Evolutionary conservation across 2,329 filamentous ascomycete species (phyloP).

Genomic region (Talaromyces sp.): DNA sequence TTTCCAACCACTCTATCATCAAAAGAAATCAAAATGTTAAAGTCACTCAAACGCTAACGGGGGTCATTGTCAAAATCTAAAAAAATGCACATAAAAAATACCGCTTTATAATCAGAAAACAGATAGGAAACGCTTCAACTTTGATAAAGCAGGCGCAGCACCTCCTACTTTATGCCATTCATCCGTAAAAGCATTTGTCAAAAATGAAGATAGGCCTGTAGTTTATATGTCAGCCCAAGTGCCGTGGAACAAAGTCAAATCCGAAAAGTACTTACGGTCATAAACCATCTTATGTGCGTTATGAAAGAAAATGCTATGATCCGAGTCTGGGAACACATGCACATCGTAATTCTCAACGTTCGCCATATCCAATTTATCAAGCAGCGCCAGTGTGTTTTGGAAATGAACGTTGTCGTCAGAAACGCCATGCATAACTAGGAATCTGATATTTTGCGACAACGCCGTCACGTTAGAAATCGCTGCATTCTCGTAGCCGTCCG

Average conservation of each 20-base stretch:
- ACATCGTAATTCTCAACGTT: constrained; percentile 92
- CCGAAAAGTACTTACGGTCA: constrained; percentile 63
- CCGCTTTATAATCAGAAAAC: neutral
- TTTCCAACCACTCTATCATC: neutral
- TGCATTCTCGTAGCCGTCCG: constrained; percentile 68
- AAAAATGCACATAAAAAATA: neutral
- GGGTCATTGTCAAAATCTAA: neutral
- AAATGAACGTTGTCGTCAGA: constrained; percentile 97
- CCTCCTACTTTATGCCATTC: constrained; percentile 10
- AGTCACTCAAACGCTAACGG: neutral
- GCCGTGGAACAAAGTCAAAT: neutral
- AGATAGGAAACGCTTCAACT: neutral
- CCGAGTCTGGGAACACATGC: constrained; percentile 92
- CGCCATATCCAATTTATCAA: constrained; percentile 79
- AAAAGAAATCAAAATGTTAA: neutral
- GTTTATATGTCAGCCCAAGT: neutral
- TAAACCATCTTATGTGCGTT: constrained; percentile 89
- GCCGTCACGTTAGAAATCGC: constrained; percentile 71
- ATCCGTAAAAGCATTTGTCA: constrained; percentile 11
- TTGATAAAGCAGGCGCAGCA: constrained; percentile 1
- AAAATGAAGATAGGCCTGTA: constrained; percentile 9
- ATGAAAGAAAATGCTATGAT: constrained; percentile 93
- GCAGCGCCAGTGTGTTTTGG: constrained; percentile 82
- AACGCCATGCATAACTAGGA: constrained; percentile 93
- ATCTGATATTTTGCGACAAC: constrained; percentile 72